Evolutionary conservation across 305 asterid species (phyloP), one percentile per base, ranked within the genome.

Genomic region (Lippia alba): DNA sequence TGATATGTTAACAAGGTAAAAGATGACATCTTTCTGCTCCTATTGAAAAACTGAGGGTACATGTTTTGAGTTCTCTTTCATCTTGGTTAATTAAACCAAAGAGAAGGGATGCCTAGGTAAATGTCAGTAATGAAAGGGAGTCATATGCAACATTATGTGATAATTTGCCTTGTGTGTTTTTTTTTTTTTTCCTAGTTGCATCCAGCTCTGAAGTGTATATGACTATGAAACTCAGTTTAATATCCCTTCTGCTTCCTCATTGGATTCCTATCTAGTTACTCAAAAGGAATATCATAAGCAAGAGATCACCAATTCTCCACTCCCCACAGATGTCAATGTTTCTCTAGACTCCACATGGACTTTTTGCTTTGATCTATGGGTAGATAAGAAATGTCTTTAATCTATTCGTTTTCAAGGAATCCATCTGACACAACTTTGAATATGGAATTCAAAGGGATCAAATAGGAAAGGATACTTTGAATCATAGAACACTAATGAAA

Each of bases 21-120:
- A 36, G 51, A 15, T n/a, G 30, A n/a, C 66, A 41, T 61, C 8
- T 62, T 62, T 40, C 36, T 62, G 67, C 18, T 41, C 12, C 55
- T 36, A 5, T 62, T 10, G 39, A 62, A 54, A 54, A 32, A 14
- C 67, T 62, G 10, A 41, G 20, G 18, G 4, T 11, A 34, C 36
- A 33, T 14, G 24, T 34, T 34, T 6, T 8, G 7, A 34, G n/a
- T n/a, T 60, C 1, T 34, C 36, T n/a, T 34, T 36, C 16, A 34
- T 36, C 6, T 4, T 30, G n/a, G 12, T 6, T 4, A 8, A 58
- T 32, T 6, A 34, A 33, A 33, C 64, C 46, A n/a, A 58, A 58
- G 46, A 30, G 64, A 32, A 6, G 20, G 18, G 14, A 14, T 33
- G 24, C n/a, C 8, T 24, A 24, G 30, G 3, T 24, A 24, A n/a